Percentiles rank a stretch among this genome's conserved stretches.
Evolutionary conservation across 1,284 basidiomycete genomes (phyloP).

Genomic region (Ustilago vetiveriae): DNA sequence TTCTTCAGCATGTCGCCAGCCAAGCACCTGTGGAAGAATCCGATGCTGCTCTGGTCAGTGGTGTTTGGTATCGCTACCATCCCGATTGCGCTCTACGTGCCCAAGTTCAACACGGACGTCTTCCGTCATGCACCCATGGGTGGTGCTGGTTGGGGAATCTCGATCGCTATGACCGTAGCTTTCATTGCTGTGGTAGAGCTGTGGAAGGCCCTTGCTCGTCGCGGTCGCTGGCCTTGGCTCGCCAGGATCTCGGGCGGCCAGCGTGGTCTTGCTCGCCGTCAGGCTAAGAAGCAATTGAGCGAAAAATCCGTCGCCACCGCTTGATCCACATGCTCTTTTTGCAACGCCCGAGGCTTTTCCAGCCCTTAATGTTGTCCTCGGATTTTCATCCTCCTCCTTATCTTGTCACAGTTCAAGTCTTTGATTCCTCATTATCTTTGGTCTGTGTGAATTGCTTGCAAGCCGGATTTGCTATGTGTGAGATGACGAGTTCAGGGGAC

Average conservation of each 20-base stretch:
- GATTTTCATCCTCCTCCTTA: no score
- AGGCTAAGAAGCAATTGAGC: slow-evolving; percentile 29
- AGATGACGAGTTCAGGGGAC: no score
- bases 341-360: background rate
- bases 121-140: slow-evolving; percentile 54
- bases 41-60: slow-evolving; percentile 58
- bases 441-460: no score
- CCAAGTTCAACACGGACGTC: slow-evolving; percentile 59
- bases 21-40: slow-evolving; percentile 54
- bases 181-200: slow-evolving; percentile 52
- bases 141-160: slow-evolving; percentile 56
- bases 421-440: no score
- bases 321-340: background rate
- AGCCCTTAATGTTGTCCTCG: background rate
- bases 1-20: slow-evolving; percentile 55
- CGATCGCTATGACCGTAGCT: slow-evolving; percentile 46
- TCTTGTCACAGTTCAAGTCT: no score
- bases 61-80: slow-evolving; percentile 52
- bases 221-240: slow-evolving; percentile 58
- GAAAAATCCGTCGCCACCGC: slow-evolving; percentile 13
- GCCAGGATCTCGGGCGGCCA: slow-evolving; percentile 56
- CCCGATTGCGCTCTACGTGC: slow-evolving; percentile 60
- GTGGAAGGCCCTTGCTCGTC: slow-evolving; percentile 57
- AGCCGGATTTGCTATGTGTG: no score
- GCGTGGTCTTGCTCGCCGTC: slow-evolving; percentile 38